Evolutionary conservation across 2,329 filamentous ascomycete species (phyloP), one percentile per base, ranked within the genome.

Genomic region (Arthrobotrys musiformis): DNA sequence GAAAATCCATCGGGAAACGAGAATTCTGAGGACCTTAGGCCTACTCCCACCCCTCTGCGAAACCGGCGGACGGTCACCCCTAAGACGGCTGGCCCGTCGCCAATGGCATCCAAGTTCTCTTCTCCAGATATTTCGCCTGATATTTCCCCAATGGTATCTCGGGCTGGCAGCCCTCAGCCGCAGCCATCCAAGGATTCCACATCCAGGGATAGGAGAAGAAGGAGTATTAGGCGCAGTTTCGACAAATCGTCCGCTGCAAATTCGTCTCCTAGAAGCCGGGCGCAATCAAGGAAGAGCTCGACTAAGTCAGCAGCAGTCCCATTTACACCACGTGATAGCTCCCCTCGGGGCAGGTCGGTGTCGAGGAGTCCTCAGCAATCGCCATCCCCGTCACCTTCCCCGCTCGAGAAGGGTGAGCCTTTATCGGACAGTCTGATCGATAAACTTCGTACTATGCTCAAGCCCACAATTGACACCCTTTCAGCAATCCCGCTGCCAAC

Each of bases 401-500:
- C 72, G 9, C 56, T 63, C 2, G 70, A 76, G 19, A 76, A 70
- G 22, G 72, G 63, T 35, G 46, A 54, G 17, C 35, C 35, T 9
- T 17, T 69, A 15, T 40, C 64, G 7, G 72, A 70, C 8, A 48
- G 8, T 24, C 7, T 76, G 0, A 28, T 60, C 9, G 72, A 69
- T 2, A 76, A 66, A 35, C 46, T 76, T 17, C 24, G 64, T 4
- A 19, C 46, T 15, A 76, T 76, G 72, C 69, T 76, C 30, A 69
- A 76, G 28, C 72, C 72, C 2, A 76, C 64, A 6, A 68, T 78
- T 35, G 62, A 72, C 19, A 78, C 73, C 0, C 33, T 78, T 9
- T 68, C 66, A 13, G 54, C 67, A 0, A 78, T 72, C 17, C 73
- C 73, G n/a, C 67, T 78, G 3, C 73, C 73, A 0, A 78, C 73